These are phyloP conservation scores for Ceratobasidium sp. DNA, from an alignment of 1,284 basidiomycete species.

Conservation along the genomic window DNA sequence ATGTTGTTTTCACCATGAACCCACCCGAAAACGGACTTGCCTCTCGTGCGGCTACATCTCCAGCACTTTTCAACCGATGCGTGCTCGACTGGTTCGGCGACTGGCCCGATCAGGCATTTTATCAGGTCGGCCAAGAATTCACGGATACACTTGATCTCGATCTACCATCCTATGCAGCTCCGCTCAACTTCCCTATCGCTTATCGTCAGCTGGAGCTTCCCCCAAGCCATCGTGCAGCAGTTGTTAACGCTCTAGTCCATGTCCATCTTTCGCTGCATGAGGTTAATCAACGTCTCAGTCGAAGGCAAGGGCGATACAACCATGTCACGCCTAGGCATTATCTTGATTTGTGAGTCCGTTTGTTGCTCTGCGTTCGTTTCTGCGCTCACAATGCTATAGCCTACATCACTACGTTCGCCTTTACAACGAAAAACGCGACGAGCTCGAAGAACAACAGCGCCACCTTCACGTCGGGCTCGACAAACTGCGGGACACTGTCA, in stretches of 20 bases:
- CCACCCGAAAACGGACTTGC: conserved; percentile 96
- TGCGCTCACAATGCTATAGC: conserved; percentile 58
- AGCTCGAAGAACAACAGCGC: conserved; percentile 97
- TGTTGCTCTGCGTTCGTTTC: background rate
- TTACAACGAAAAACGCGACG: conserved; percentile 97
- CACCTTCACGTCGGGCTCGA: conserved; percentile 98
- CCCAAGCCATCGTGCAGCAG: conserved; percentile 84
- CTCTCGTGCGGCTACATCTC: conserved; percentile 95
- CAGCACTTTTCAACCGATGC: conserved; percentile 97
- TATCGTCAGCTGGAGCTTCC: conserved; percentile 85
- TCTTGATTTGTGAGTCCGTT: conserved; percentile 89
- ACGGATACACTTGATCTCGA: conserved; percentile 93
- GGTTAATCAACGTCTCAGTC: conserved; percentile 89
- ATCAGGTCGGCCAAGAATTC: conserved; percentile 96
- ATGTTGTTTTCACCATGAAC: conserved; percentile 99
- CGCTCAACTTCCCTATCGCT: conserved; percentile 84
- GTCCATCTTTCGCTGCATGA: conserved; percentile 92
- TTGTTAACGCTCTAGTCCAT: conserved; percentile 93
- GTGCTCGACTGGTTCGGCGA: conserved; percentile 99
- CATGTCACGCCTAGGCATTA: conserved; percentile 99
- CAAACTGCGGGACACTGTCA: conserved; percentile 95
- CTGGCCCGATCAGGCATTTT: conserved; percentile 97
- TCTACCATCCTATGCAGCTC: conserved; percentile 78
- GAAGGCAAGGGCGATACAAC: conserved; percentile 92
- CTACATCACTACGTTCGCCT: conserved; percentile 98